Conservation (phyloP, 208 protist genomes). For the Trypanosoma avium region DNA sequence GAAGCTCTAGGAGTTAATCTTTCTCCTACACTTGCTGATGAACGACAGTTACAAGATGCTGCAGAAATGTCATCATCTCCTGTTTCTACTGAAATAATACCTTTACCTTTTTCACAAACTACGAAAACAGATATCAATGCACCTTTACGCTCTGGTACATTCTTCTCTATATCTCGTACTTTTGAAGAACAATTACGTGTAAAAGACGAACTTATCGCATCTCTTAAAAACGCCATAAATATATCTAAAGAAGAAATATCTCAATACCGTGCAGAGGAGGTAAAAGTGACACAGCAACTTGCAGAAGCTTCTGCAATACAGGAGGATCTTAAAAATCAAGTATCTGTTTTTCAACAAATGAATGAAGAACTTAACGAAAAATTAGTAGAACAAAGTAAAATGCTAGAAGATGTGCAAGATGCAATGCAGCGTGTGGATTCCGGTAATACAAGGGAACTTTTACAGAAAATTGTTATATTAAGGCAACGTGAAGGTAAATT, state of each 20-base stretch:
- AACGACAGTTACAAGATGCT: neutral
- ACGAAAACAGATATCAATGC: conserved; percentile 2
- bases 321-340: conserved; percentile 41
- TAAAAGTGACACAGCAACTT: conserved; percentile 11
- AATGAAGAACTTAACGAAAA: conserved; percentile 68
- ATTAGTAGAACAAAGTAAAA: conserved; percentile 35
- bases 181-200: conserved; percentile 72
- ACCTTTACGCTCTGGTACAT: conserved; percentile 15
- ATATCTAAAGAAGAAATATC: conserved; percentile 21
- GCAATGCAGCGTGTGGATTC: conserved; percentile 36
- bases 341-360: conserved; percentile 36
- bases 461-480: conserved; percentile 85
- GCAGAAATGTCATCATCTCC: neutral
- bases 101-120: neutral
- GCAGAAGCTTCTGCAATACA: conserved; percentile 22
- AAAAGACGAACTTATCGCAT: conserved; percentile 73
- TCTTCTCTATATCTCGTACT: conserved; percentile 48
- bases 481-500: conserved; percentile 78
- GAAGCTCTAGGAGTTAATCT: conserved; percentile 30
- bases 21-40: neutral
- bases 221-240: conserved; percentile 46
- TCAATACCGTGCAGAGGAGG: conserved; percentile 4
- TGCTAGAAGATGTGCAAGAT: conserved; percentile 57
- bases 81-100: neutral
- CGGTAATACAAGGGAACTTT: conserved; percentile 46